Conservation (phyloP, 2,329 filamentous ascomycete species). For the Fusarium devonianum region DNA sequence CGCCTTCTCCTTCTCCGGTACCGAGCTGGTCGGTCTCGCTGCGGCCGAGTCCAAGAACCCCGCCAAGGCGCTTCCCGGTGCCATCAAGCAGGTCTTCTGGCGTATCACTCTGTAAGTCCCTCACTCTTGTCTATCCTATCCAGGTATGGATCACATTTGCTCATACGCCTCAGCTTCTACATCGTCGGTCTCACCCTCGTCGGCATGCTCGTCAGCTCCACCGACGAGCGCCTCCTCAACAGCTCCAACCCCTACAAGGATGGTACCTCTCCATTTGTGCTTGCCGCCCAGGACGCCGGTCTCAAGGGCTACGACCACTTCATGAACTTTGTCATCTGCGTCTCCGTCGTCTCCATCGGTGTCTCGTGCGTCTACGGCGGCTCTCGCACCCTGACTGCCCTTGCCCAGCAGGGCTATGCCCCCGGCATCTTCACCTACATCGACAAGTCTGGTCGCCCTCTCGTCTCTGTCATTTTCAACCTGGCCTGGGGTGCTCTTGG, state of each 20-base stretch:
- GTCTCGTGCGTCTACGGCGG: constrained; percentile 63
- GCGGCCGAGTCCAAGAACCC: constrained; percentile 74
- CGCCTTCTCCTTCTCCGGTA: constrained; percentile 72
- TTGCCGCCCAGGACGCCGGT: constrained; percentile 56
- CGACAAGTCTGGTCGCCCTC: constrained; percentile 60
- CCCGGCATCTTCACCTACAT: constrained; percentile 62
- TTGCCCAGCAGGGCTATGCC: constrained; percentile 63
- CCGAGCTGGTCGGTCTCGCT: constrained; percentile 73
- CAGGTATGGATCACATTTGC: background rate
- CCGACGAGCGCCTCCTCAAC: constrained; percentile 53
- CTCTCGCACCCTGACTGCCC: constrained; percentile 62
- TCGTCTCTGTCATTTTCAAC: constrained; percentile 54
- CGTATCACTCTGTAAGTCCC: constrained; percentile 52
- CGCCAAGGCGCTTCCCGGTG: constrained; percentile 74
- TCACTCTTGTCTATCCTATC: no score
- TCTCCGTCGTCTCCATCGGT: constrained; percentile 63
- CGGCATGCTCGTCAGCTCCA: constrained; percentile 54
- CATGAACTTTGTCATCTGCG: constrained; percentile 62
- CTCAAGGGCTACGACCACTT: constrained; percentile 57
- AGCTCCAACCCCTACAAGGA: constrained; percentile 38
- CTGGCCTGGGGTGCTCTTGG: constrained; percentile 57
- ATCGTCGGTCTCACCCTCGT: constrained; percentile 58
- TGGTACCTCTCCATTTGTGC: constrained; percentile 58
- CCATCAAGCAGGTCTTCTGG: constrained; percentile 76
- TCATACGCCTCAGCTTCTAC: constrained; percentile 51